Conservation (phyloP, 352 stramenopile genomes). For the Phytophthora europaea region DNA sequence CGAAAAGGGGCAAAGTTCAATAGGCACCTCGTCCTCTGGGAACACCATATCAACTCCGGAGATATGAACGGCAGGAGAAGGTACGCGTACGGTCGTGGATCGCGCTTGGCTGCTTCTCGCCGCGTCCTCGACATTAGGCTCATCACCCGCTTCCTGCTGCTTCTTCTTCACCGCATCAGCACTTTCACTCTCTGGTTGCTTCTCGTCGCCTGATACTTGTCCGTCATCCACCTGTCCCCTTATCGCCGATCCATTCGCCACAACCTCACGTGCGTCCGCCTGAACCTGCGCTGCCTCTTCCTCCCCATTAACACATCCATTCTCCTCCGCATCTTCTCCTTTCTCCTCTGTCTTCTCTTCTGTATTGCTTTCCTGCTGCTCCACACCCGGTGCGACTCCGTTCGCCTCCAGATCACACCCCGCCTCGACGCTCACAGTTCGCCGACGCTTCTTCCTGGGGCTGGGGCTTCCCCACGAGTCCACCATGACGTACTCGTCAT, state of each 20-base stretch:
- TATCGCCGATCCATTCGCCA: neutral
- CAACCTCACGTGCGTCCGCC: constrained; percentile 1
- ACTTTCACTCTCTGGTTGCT: neutral
- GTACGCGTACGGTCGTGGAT: neutral
- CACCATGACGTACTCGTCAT: constrained; percentile 18
- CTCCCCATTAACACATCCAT: constrained; percentile 14
- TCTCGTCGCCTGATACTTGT: constrained; percentile 2
- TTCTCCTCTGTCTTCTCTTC: neutral
- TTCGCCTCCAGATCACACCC: constrained; percentile 7
- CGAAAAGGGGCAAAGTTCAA: constrained; percentile 45
- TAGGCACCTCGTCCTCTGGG: constrained; percentile 42
- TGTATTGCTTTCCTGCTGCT: neutral
- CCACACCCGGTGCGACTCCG: neutral
- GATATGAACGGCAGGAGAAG: constrained; percentile 26
- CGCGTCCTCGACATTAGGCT: neutral
- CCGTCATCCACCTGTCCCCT: constrained; percentile 5
- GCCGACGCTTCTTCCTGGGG: constrained; percentile 21
- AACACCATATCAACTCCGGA: constrained; percentile 38
- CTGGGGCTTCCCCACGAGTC: constrained; percentile 11
- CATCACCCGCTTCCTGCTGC: neutral
- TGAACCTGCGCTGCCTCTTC: constrained; percentile 5
- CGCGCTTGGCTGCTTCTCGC: constrained; percentile 1
- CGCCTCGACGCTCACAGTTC: constrained; percentile 3
- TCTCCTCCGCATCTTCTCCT: constrained; percentile 12
- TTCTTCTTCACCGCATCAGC: constrained; percentile 6